phyloP scores from a whole-genome alignment of 2,329 filamentous ascomycete species.

The Macroventuria anomochaeta region DNA sequence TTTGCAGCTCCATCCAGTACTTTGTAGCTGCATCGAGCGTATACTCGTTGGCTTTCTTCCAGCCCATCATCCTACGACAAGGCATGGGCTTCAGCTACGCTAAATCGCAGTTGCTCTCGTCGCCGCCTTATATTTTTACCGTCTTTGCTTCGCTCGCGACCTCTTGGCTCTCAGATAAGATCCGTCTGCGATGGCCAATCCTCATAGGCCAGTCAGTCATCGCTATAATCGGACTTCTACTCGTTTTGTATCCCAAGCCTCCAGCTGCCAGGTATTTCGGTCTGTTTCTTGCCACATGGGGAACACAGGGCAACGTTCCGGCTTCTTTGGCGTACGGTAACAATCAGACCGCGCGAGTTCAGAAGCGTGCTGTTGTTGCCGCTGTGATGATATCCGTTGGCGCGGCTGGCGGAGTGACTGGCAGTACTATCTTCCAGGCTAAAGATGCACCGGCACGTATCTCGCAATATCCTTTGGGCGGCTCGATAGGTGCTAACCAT shows the following conservation, averaged over 20 bases:
- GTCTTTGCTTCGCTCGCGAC: constrained; percentile 26
- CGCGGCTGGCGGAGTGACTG: constrained; percentile 35
- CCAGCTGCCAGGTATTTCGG: constrained; percentile 37
- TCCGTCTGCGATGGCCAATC: constrained; percentile 32
- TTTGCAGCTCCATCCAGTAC: constrained; percentile 34
- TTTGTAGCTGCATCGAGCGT: constrained; percentile 39
- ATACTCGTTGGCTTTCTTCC: constrained; percentile 34
- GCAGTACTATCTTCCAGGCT: constrained; percentile 34
- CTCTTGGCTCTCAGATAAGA: constrained; percentile 33
- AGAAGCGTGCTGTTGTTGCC: constrained; percentile 41
- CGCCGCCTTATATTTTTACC: constrained; percentile 33
- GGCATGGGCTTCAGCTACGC: constrained; percentile 36
- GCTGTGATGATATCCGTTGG: constrained; percentile 39
- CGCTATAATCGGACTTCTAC: constrained; percentile 28
- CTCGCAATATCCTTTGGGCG: too few relatives aligned
- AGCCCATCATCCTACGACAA: constrained; percentile 34
- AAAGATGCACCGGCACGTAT: constrained; percentile 34
- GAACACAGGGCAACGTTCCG: constrained; percentile 27
- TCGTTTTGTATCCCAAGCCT: constrained; percentile 28
- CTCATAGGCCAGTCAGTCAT: constrained; percentile 27
- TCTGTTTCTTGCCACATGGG: constrained; percentile 33
- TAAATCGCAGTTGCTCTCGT: constrained; percentile 30
- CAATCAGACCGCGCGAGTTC: constrained; percentile 40
- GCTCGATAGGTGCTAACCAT: not conserved
- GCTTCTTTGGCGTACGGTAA: constrained; percentile 35